Evolutionary conservation across 305 asterid genomes (phyloP).

Genomic region (Ilex paraguariensis): DNA sequence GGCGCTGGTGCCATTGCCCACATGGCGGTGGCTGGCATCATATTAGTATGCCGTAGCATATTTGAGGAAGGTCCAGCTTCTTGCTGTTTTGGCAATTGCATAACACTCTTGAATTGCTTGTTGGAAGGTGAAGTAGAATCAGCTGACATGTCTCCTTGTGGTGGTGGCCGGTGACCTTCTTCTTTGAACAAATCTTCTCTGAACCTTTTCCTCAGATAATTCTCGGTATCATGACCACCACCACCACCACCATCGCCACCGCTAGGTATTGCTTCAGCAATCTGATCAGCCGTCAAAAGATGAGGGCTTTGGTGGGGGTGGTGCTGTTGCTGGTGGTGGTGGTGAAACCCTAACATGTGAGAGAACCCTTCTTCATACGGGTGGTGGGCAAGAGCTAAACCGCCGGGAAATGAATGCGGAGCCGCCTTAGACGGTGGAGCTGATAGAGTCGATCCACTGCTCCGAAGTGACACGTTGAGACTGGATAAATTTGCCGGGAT

Average conservation of each 20-base stretch:
- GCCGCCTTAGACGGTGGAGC: conserved; percentile 65
- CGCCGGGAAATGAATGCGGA: conserved; percentile 60
- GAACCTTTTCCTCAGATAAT: conserved; percentile 56
- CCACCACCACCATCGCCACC: conserved; percentile 34
- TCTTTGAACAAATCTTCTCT: conserved; percentile 73
- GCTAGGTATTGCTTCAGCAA: conserved; percentile 30
- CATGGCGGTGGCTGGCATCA: conserved; percentile 44
- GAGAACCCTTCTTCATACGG: conserved; percentile 54
- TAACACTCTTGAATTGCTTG: conserved; percentile 42
- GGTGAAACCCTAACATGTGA: conserved; percentile 68
- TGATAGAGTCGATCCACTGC: conserved; percentile 57
- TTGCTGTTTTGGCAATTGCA: conserved; percentile 24
- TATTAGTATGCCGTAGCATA: conserved; percentile 30
- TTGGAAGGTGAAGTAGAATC: conserved; percentile 46
- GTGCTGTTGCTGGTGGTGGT: not conserved
- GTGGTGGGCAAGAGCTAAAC: conserved; percentile 51
- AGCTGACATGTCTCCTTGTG: not conserved
- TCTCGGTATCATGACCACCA: conserved; percentile 30
- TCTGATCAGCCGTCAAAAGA: conserved; percentile 38
- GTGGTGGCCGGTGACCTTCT: conserved; percentile 10
- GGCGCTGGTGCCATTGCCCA: conserved; percentile 63
- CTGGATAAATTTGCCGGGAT: conserved; percentile 70
- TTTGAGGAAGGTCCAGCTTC: conserved; percentile 33
- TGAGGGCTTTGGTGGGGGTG: conserved; percentile 18
- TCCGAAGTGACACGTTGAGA: conserved; percentile 56